Percentiles rank a stretch among this genome's conserved stretches.
Conservation (phyloP, 1,139 yeast genomes). For the Kodamaea ohmeri region DNA sequence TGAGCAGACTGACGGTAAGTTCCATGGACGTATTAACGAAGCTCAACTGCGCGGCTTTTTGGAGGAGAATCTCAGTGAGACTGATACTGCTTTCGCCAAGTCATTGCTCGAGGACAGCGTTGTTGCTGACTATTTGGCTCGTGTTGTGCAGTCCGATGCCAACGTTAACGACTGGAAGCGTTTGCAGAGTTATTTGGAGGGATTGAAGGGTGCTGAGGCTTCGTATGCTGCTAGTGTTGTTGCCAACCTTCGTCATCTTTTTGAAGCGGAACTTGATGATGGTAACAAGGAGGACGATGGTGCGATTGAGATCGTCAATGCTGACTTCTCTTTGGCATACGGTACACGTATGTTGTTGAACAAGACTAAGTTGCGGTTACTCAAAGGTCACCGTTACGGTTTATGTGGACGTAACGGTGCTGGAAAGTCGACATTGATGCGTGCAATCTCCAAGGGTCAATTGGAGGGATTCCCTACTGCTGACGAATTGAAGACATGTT, state of each 20-base stretch:
- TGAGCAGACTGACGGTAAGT: conserved; percentile 62
- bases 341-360: conserved; percentile 96
- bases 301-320: conserved; percentile 78
- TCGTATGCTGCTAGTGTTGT: conserved; percentile 48
- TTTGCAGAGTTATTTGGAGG: conserved; percentile 53
- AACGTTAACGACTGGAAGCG: conserved; percentile 91
- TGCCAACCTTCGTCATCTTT: conserved; percentile 58
- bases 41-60: conserved; percentile 54
- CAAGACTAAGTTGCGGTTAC: conserved; percentile 81
- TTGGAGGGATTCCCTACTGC: conserved; percentile 96
- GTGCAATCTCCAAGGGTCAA: conserved; percentile 96
- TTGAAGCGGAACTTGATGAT: conserved; percentile 59
- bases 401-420: conserved; percentile 99
- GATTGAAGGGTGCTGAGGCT: conserved; percentile 36
- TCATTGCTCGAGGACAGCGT: conserved; percentile 23
- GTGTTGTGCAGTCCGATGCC: conserved; percentile 65
- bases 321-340: conserved; percentile 93
- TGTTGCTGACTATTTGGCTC: conserved; percentile 48
- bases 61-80: conserved; percentile 34
- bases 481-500: conserved; percentile 84
- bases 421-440: conserved; percentile 96
- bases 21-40: conserved; percentile 68
- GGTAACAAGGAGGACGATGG: conserved; percentile 49
- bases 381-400: conserved; percentile 97
- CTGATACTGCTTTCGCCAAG: conserved; percentile 21